Evolutionary conservation across 139 green algal species (phyloP), one percentile per base, ranked within the genome.

Genomic region (Trebouxia sp.): DNA sequence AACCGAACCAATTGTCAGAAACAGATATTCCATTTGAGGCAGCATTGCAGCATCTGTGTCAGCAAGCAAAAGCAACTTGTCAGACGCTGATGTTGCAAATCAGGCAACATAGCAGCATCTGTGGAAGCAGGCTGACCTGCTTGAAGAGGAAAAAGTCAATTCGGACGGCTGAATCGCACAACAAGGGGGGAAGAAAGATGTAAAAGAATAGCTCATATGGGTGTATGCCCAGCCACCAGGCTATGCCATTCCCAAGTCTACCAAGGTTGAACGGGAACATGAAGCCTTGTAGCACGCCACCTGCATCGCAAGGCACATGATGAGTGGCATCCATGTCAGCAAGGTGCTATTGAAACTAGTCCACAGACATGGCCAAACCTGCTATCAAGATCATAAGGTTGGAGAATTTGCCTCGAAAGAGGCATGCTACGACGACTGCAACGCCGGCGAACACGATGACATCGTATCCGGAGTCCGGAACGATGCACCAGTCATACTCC

Each of bases 141-240:
- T 91, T 90, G 66, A 98, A 94, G 79, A 97, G 87, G 86, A 93
- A 98, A 69, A 93, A 97, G 81, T 98, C 94, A 11, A 98, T 94
- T 3, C 90, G 80, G n/a, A 92, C 83, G 1, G 89, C 85, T 17
- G 87, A 79, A 56, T 95, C 91, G 55, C 94, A 70, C 32, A 94
- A 75, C 79, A 94, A 83, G 11, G 91, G 91, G 15, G 94, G 94
- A 80, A 98, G 84, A 81, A 98, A 98, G 35, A 95, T 87, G 56
- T 93, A 97, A 66, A 97, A 92, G 83, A 97, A 97, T 43, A 95
- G 85, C 62, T 93, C 89, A 42, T 86, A 80, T 0, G 93, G 93
- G 67, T 89, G 56, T 45, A 95, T 93, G 62, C 93, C 92, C 80
- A 96, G 86, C 93, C 94, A 98, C 3, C 96, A 82, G 8, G 88